phyloP scores from a whole-genome alignment of 306 rosid genomes.

The Dryas alaskensis region DNA sequence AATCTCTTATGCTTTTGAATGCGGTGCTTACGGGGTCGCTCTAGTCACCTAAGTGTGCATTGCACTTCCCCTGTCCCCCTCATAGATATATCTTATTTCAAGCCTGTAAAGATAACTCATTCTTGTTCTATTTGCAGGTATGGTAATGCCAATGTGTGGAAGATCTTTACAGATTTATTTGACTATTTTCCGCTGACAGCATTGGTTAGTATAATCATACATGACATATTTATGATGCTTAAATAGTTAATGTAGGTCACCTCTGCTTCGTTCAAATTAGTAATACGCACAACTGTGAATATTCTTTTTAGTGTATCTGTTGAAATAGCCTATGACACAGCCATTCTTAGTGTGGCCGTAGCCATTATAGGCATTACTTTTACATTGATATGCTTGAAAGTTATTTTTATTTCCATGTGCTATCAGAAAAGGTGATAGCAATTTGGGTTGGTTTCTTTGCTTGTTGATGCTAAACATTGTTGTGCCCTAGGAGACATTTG shows the following conservation, averaged over 20 bases:
- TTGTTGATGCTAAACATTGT: neutral
- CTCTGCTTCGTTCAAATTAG: neutral
- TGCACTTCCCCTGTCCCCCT: neutral
- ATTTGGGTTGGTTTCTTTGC: neutral
- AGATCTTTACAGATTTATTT: constrained; percentile 87
- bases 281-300: neutral
- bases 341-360: neutral
- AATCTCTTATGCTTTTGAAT: neutral
- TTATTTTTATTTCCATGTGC: neutral
- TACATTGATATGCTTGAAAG: neutral
- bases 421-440: constrained; percentile 1
- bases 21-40: neutral
- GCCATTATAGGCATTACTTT: neutral
- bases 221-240: constrained; percentile 3
- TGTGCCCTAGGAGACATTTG: neutral
- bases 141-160: constrained; percentile 98
- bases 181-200: constrained; percentile 98
- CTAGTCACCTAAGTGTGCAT: neutral
- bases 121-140: constrained; percentile 59
- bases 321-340: neutral
- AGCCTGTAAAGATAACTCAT: constrained; percentile 8
- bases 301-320: neutral
- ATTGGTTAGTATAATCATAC: constrained; percentile 57
- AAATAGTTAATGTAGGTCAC: neutral
- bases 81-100: neutral